phyloP scores from a whole-genome alignment of 2,329 filamentous ascomycete genomes.

The Endoconidiophora laricicola region DNA sequence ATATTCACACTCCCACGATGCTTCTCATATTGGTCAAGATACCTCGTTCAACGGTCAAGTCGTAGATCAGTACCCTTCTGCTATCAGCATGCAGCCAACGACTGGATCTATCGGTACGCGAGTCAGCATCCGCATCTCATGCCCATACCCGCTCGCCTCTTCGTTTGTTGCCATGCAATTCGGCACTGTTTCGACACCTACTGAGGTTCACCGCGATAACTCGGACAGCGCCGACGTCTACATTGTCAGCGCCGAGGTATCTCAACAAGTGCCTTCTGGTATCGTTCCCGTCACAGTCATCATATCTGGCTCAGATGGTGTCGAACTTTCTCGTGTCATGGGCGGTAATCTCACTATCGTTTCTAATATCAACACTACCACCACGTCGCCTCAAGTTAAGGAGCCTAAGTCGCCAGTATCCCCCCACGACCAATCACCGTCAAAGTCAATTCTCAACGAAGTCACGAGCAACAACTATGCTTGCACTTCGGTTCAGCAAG shows the following conservation, averaged over 20 bases:
- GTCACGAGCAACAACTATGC: conserved; percentile 1
- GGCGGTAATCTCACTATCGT: conserved; percentile 21
- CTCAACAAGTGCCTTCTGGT: conserved; percentile 26
- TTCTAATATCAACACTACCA: not conserved
- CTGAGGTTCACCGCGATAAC: conserved; percentile 44
- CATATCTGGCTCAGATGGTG: conserved; percentile 34
- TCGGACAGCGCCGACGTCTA: conserved; percentile 30
- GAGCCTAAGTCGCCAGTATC: conserved; percentile 25
- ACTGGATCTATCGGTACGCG: conserved; percentile 53
- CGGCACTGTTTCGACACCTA: conserved; percentile 25
- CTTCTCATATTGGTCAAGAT: conserved; percentile 31
- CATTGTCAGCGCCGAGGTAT: conserved; percentile 54
- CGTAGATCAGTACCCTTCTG: conserved; percentile 49
- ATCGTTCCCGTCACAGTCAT: conserved; percentile 32
- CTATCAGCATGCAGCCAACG: conserved; percentile 35
- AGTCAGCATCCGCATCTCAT: conserved; percentile 57
- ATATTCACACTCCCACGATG: conserved; percentile 18
- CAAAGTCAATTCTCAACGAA: conserved; percentile 23
- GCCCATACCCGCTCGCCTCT: conserved; percentile 32
- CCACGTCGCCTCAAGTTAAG: conserved; percentile 15
- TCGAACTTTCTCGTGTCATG: conserved; percentile 34
- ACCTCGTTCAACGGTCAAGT: conserved; percentile 40
- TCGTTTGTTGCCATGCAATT: conserved; percentile 1
- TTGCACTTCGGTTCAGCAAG: not conserved
- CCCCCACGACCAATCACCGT: conserved; percentile 23